Base-by-base conservation (phyloP, 1,284 basidiomycete species). In the Cutaneotrichosporon sp. region DNA sequence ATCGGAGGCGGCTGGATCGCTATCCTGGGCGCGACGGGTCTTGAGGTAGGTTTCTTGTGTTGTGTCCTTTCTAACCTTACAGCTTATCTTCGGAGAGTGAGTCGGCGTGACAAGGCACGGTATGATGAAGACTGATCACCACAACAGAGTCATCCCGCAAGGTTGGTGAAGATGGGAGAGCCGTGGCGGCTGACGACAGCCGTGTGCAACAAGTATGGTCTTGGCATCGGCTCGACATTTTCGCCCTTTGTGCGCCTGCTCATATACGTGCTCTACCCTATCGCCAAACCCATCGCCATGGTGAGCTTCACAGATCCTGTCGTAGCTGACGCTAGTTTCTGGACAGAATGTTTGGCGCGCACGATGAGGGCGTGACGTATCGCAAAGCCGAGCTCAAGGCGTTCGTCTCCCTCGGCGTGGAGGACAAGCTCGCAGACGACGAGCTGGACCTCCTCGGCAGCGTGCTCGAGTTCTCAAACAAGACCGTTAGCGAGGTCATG, bases 341-440 rank as follows among this genome's bases (percentile, higher is more conserved):
- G 14, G 78, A 80, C 63, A 70, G 63, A 40, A 62, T 77, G 18
- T 72, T 80, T 4, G 79, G 79, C 17, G 68, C 76, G 21, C 76
- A 79, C 59, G 67, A 65, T 35, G 70, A 77, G 40, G 72, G 79
- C 0, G 81, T 86, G 52, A 89, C 86, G 0, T 92, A 92, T 76
- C 88, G 90, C 63, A 91, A 91, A 70, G 87, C 88, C 0, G 88
- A 93, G 66, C 81, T 96, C 41, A 90, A 88, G 74, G 88, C 88
- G 0, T 96, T 97, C 72, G 81, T 97, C 18, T 45, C 87, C 70
- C 42, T 76, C 70, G 61, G 78, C 67, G 72, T 77, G 70, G 88
- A 92, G 74, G 80, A 89, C 55, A 83, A 84, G 26, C 83, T 90
- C 33, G 83, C 86, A 65, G 85, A 92, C 63, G 87, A 92, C 58